Evolutionary conservation across 2,329 filamentous ascomycete species (phyloP), one percentile per base, ranked within the genome.

Genomic region (Neonectria neomacrospora): DNA sequence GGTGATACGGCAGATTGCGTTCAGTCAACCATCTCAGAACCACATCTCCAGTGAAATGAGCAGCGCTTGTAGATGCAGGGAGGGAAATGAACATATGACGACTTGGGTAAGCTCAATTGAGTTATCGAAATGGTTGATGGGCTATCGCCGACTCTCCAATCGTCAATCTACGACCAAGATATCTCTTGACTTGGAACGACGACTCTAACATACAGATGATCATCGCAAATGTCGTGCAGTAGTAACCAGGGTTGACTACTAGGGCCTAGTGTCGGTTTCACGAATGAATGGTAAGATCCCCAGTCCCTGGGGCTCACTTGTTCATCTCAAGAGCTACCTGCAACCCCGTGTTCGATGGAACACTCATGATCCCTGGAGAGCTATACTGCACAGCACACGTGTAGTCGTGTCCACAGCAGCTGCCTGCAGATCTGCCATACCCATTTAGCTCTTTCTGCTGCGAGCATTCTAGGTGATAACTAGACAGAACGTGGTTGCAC

Each of bases 351-450:
- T 58, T 47, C 47, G n/a, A 51, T 50, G 51, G 18, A 61, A 53
- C 60, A 63, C 28, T 53, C 14, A 44, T 44, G 54, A 63, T 58
- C 60, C 54, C 60, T 63, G 54, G 9, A 54, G 26, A 23, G 12
- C 54, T 51, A 44, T 55, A 51, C 58, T 54, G 60, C 37, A 44
- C 52, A 32, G 39, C 41, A 63, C 60, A 63, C 60, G 60, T 63
- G 60, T 63, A 47, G 56, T 50, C 28, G 48, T 41, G 54, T 63
- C 50, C 50, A 58, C 60, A 22, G 42, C n/a, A 58, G 32, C 18
- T 42, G 32, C 10, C 51, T 58, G 45, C 60, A 63, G 54, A 42
- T 45, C 26, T 58, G 30, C 50, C 60, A 54, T 51, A 44, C 50
- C 60, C 23, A 50, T 50, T 50, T 50, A 30, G 30, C 34, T 63